Base-by-base conservation (phyloP, 2,329 filamentous ascomycete species). In the Diplodia mutila region DNA sequence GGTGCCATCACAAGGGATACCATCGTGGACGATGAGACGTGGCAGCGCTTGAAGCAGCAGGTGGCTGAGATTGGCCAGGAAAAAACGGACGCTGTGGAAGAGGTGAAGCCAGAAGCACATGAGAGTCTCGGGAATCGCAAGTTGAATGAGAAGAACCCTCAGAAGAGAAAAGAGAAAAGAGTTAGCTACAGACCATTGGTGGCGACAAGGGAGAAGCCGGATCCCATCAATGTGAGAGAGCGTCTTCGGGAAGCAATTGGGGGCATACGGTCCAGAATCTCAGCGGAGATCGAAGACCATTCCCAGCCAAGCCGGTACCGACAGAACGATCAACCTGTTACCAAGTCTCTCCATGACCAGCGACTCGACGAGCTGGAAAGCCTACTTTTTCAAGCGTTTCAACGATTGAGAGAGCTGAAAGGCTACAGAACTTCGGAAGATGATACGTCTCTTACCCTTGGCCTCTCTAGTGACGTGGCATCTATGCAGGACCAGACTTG, bases 1-100 rank as follows among this genome's bases (percentile, higher is more conserved):
- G 54, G 54, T 16, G 65, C 29, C 9, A 55, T 57, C 27, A 66
- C 51, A 14, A 49, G 27, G 27, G 51, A 66, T n/a, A 48, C 39
- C 18, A 51, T 63, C 18, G 16, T 37, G 46, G 59, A 63, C 12
- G 59, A 63, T 23, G 18, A 21, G n/a, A 37, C 59, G n/a, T 63
- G 59, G 59, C 27, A 52, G n/a, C 59, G 46, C 11, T 4, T 63
- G 46, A 63, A 63, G 46, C 27, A 63, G 18, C 29, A 29, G 4
- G 34, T 63, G 27, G 25, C 6, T 25, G 18, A 34, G 14, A 23
- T 63, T n/a, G 59, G n/a, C 1, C 8, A 51, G 18, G 37, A 6
- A 21, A 27, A 37, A 12, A 6, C 9, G 18, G 8, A 12, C 1
- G 7, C 18, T 61, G 39, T 16, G 11, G 37, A 18, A 11, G 16